Evolutionary conservation across 495 filamentous ascomycete genomes (phyloP).

Genomic region (Penicillium samsonianum): DNA sequence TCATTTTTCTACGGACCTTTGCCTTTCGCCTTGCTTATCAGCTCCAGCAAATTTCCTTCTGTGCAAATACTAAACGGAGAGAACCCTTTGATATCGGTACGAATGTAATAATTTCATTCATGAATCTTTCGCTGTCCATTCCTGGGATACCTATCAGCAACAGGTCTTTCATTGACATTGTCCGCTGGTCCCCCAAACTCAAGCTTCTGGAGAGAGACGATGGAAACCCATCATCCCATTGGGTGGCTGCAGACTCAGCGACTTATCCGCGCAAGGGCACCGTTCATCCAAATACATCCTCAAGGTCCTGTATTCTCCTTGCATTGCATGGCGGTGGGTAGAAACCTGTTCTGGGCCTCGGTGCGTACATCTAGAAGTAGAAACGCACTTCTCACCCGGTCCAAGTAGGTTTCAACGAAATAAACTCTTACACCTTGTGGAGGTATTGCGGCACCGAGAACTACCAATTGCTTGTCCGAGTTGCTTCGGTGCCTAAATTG

Average conservation of each 20-base stretch:
- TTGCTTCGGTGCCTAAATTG: too few species aligned
- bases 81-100: background rate
- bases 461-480: too few species aligned
- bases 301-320: background rate
- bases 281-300: background rate
- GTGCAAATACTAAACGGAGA: slow-evolving; percentile 3
- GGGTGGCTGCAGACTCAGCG: background rate
- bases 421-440: too few species aligned
- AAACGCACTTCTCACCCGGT: too few species aligned
- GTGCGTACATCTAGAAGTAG: background rate
- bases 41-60: background rate
- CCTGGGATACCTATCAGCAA: background rate
- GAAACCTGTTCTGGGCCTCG: background rate
- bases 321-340: background rate
- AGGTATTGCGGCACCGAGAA: too few species aligned
- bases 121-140: background rate
- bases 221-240: too few species aligned
- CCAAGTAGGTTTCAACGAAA: too few species aligned
- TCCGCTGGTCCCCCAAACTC: too few species aligned
- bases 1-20: background rate
- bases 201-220: too few species aligned
- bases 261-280: background rate
- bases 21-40: background rate
- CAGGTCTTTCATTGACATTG: too few species aligned
- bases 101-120: slow-evolving; percentile 6